Evolutionary conservation across 179 eudicot genomes (phyloP), one percentile per base, ranked within the genome.

Genomic region (Silene coronaria): DNA sequence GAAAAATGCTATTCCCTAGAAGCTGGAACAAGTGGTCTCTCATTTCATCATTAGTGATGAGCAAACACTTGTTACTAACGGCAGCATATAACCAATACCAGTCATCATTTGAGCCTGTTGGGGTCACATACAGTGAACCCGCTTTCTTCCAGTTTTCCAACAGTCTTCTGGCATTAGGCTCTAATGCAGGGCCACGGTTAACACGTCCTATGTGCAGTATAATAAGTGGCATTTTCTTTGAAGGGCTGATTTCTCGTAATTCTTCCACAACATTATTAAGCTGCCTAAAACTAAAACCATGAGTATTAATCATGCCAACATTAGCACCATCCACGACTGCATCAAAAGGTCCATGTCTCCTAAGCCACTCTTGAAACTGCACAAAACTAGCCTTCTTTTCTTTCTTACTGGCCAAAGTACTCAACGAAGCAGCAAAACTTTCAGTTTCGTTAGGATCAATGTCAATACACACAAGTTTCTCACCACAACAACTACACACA

Each of bases 321-420:
- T 94, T 94, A 75, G 98, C 97, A 78, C 90, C 97, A 81, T 94
- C 96, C 73, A 94, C 82, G 8, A 92, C 89, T 28, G 98, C 98
- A 89, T 92, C 98, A 86, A 92, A 92, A 75, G 97, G 95, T 83
- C 96, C 98, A 78, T 86, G 84, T 81, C 19, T 78, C 76, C 76
- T 78, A 79, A 94, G 94, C 98, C 98, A 94, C 74, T 88, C 95
- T 89, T 90, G 91, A 85, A 95, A 95, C 66, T 38, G 82, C 78
- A 70, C 45, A 80, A 95, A 92, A 73, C 88, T 78, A 23, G 81
- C 79, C 76, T 73, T 80, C 77, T 75, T 85, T 82, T 94, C 96
- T 76, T 85, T 84, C 76, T 87, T 22, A 24, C 81, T 82, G 71
- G 93, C 99, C 84, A 95, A 82, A 19, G 78, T 82, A 53, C 89